These are phyloP conservation scores for Solanum pimpinellifolium DNA, from an alignment of 257 asterid species.

Conservation along the genomic window DNA sequence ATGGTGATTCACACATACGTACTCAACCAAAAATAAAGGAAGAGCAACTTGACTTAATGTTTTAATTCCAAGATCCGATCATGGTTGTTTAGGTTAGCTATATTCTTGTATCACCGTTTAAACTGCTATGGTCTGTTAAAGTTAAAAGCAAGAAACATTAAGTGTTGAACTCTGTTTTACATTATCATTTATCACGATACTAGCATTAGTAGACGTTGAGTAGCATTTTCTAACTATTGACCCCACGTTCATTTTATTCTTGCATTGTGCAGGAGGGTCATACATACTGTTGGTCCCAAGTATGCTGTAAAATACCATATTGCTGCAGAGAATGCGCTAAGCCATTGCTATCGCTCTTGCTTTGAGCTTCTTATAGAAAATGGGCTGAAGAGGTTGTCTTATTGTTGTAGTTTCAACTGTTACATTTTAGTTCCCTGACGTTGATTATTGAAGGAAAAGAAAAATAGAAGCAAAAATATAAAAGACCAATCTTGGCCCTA, in stretches of 20 bases:
- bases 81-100: neutral
- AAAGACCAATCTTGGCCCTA: neutral
- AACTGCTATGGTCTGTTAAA: neutral
- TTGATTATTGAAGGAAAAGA: neutral
- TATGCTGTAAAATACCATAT: conserved; percentile 95
- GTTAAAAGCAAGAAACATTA: neutral
- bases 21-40: neutral
- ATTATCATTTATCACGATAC: neutral
- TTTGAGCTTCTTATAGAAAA: conserved; percentile 29
- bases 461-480: neutral
- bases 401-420: neutral
- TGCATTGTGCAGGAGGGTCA: conserved; percentile 65
- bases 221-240: neutral
- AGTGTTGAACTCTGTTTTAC: neutral
- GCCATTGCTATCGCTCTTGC: conserved; percentile 78
- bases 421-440: neutral
- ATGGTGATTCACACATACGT: neutral
- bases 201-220: neutral
- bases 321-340: conserved; percentile 96
- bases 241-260: neutral
- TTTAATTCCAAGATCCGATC: neutral
- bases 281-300: conserved; percentile 98
- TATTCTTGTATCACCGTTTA: neutral
- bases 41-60: neutral
- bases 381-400: conserved; percentile 59